These are phyloP conservation scores for Colletotrichum acutatum DNA, from an alignment of 2,329 filamentous ascomycete genomes.

Conservation along the genomic window DNA sequence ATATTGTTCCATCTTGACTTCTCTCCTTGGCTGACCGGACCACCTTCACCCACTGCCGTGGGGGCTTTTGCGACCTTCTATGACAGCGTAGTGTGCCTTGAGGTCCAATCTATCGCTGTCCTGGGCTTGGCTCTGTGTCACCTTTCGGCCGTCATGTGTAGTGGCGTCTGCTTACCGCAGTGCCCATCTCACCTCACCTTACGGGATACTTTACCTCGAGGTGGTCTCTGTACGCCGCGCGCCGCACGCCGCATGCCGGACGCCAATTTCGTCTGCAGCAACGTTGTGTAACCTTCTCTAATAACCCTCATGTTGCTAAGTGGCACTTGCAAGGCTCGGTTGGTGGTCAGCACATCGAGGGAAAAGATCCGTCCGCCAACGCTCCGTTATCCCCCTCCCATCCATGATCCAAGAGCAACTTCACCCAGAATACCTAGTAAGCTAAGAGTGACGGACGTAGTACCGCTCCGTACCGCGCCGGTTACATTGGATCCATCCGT, in stretches of 20 bases:
- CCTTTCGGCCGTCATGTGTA: slow-evolving; percentile 20
- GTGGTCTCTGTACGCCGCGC: neutral
- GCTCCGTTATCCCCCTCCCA: slow-evolving; percentile 9
- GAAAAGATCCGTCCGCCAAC: slow-evolving; percentile 9
- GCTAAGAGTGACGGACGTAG: slow-evolving; percentile 1
- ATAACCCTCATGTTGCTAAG: slow-evolving; percentile 18
- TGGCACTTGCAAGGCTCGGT: slow-evolving; percentile 17
- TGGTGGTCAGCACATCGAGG: slow-evolving; percentile 30
- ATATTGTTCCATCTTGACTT: neutral
- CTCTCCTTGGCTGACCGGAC: neutral
- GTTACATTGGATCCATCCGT: slow-evolving; percentile 31
- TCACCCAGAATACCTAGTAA: neutral
- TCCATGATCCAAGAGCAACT: neutral
- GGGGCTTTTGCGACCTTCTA: slow-evolving; percentile 13
- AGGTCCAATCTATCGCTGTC: slow-evolving; percentile 7
- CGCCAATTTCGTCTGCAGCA: slow-evolving; percentile 28
- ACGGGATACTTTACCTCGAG: neutral
- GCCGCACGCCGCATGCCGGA: neutral
- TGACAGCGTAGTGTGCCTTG: neutral
- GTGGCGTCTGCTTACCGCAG: slow-evolving; percentile 8
- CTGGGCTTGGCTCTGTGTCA: slow-evolving; percentile 32
- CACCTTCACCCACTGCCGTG: neutral
- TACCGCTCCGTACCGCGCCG: slow-evolving; percentile 17
- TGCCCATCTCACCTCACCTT: slow-evolving; percentile 18
- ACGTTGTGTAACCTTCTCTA: slow-evolving; percentile 29